phyloP scores from a whole-genome alignment of 768 basidiomycete genomes.

The Amanita jacksonii region DNA sequence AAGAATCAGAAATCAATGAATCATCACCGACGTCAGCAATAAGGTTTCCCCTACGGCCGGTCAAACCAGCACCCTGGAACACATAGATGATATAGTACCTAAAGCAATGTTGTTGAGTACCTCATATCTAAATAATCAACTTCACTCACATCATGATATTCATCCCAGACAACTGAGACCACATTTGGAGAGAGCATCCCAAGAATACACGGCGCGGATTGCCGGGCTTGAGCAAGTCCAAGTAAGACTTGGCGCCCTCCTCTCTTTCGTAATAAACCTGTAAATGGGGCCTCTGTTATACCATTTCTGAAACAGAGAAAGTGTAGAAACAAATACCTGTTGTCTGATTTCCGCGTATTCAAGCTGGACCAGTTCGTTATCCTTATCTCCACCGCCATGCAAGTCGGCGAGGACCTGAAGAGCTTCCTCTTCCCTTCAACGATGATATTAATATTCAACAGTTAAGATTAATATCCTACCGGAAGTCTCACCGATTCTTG shows the following conservation, averaged over 20 bases:
- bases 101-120: not conserved
- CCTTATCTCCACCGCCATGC: slow-evolving; percentile 52
- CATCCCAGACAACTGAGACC: slow-evolving; percentile 71
- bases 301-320: no score
- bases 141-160: slow-evolving; percentile 66
- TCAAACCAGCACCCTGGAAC: slow-evolving; percentile 70
- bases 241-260: slow-evolving; percentile 62
- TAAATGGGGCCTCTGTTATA: no score
- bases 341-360: slow-evolving; percentile 63
- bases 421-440: slow-evolving; percentile 52
- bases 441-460: no score
- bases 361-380: slow-evolving; percentile 53
- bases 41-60: slow-evolving; percentile 61
- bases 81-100: slow-evolving; percentile 64
- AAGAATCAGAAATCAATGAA: no score
- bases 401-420: slow-evolving; percentile 67
- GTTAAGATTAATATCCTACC: no score
- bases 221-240: slow-evolving; percentile 56
- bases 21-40: no score
- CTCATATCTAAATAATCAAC: not conserved
- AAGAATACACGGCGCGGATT: slow-evolving; percentile 64
- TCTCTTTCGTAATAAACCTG: slow-evolving; percentile 52
- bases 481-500: no score
- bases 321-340: no score
- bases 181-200: slow-evolving; percentile 68